A percentile compares a stretch with the other conserved stretches of the same genome.
phyloP scores from a whole-genome alignment of 2,329 filamentous ascomycete species.

The Sporothrix phasma region DNA sequence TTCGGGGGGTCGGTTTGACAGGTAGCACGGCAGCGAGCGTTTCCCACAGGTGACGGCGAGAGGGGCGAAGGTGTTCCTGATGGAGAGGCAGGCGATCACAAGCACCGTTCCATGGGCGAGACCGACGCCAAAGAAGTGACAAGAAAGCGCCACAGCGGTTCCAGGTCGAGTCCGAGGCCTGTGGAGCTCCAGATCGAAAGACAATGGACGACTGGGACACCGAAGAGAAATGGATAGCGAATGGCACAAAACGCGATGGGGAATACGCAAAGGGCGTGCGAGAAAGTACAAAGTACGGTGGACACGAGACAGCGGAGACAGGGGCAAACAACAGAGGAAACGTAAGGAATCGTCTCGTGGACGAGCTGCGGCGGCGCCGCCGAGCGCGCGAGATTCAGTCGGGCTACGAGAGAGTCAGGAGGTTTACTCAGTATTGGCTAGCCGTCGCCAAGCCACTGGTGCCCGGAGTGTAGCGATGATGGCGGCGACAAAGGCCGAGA shows the following conservation, averaged over 20 bases:
- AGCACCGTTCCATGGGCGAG: background rate
- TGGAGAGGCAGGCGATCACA: constrained; percentile 4
- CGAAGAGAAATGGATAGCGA: background rate
- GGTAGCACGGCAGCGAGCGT: background rate
- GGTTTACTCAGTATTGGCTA: no score
- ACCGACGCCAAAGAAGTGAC: background rate
- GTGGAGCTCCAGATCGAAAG: background rate
- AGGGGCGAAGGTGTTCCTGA: background rate
- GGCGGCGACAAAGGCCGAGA: background rate
- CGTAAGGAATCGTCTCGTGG: background rate
- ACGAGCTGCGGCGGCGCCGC: background rate
- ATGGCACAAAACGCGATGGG: background rate
- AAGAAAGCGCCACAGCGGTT: background rate
- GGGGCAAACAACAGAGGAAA: background rate
- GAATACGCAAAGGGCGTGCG: background rate
- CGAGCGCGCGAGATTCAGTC: no score
- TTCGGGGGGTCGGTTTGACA: background rate
- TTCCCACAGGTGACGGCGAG: background rate
- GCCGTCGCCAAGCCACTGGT: no score
- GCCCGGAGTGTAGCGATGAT: no score
- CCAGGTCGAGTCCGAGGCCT: constrained; percentile 1
- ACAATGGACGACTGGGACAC: background rate
- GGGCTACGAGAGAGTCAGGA: no score
- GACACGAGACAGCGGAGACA: background rate
- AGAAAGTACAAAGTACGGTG: no score